A percentile compares a stretch with the other conserved stretches of the same genome.
phyloP scores from a whole-genome alignment of 352 stramenopile species.

The Globisporangium abappressorium region DNA sequence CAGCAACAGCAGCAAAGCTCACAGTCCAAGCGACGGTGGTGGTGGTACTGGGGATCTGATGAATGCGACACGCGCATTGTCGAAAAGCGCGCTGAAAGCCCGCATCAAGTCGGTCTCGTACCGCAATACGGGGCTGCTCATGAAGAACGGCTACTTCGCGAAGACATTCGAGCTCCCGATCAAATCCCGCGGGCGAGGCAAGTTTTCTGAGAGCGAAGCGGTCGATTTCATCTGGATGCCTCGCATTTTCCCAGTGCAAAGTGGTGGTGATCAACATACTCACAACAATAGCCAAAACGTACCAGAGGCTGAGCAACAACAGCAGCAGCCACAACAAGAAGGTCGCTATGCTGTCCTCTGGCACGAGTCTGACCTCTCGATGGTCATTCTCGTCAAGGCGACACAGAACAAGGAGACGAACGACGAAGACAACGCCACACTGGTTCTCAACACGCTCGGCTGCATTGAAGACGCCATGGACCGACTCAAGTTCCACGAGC shows the following conservation, averaged over 20 bases:
- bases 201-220: constrained; percentile 21
- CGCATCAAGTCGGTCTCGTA: constrained; percentile 39
- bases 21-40: neutral
- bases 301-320: neutral
- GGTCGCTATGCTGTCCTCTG: constrained; percentile 29
- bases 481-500: constrained; percentile 27
- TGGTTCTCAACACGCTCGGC: constrained; percentile 5
- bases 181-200: constrained; percentile 9
- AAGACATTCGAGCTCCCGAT: constrained; percentile 30
- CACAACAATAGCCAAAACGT: neutral
- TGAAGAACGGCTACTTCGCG: constrained; percentile 47
- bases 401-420: constrained; percentile 15
- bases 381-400: constrained; percentile 38
- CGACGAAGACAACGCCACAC: neutral
- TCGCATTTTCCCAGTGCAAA: constrained; percentile 24
- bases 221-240: constrained; percentile 45
- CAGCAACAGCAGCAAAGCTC: neutral
- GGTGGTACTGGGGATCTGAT: neutral
- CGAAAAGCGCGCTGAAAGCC: constrained; percentile 22
- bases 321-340: neutral
- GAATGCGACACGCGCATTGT: constrained; percentile 5
- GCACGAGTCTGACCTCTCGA: constrained; percentile 51
- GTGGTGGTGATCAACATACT: neutral
- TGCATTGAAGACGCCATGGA: constrained; percentile 17
- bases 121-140: constrained; percentile 50